Conservation (phyloP, 495 filamentous ascomycete genomes). For the Filosporella fistucella region DNA sequence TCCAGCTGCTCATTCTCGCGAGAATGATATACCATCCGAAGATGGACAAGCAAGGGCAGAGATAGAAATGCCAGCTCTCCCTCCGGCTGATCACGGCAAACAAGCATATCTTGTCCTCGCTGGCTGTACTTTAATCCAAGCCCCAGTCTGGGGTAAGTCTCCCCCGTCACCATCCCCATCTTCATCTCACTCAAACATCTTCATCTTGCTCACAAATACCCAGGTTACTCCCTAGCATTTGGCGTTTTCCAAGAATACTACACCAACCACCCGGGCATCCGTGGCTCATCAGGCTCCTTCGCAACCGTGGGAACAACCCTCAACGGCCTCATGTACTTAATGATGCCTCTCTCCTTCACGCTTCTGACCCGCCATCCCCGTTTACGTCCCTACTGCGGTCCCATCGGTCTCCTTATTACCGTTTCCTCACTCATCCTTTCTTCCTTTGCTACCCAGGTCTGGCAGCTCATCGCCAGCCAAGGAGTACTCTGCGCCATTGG, state of each 20-base stretch:
- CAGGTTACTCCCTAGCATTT: slow-evolving; percentile 46
- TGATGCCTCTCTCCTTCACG: slow-evolving; percentile 31
- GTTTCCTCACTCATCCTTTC: slow-evolving; percentile 36
- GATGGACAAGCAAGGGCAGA: neutral
- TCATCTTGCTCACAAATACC: neutral
- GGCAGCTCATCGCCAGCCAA: slow-evolving; percentile 46
- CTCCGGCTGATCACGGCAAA: slow-evolving; percentile 48
- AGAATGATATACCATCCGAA: too few species aligned
- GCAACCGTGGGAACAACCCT: slow-evolving; percentile 26
- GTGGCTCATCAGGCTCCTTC: slow-evolving; percentile 31
- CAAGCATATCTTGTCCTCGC: slow-evolving; percentile 54
- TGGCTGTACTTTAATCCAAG: slow-evolving; percentile 52
- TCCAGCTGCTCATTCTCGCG: too few species aligned
- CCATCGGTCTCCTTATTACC: slow-evolving; percentile 25
- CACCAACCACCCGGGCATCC: slow-evolving; percentile 30
- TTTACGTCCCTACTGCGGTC: slow-evolving; percentile 8
- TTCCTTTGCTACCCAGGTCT: slow-evolving; percentile 38
- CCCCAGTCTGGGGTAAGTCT: slow-evolving; percentile 51
- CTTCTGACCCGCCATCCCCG: slow-evolving; percentile 22
- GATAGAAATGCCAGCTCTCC: slow-evolving; percentile 26
- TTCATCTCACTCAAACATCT: neutral
- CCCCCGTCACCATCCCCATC: neutral
- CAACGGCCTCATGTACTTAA: slow-evolving; percentile 42
- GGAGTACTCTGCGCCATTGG: slow-evolving; percentile 41
- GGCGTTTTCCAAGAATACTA: slow-evolving; percentile 46